phyloP scores from a whole-genome alignment of 2,329 filamentous ascomycete species.

The Septoria linicola region DNA sequence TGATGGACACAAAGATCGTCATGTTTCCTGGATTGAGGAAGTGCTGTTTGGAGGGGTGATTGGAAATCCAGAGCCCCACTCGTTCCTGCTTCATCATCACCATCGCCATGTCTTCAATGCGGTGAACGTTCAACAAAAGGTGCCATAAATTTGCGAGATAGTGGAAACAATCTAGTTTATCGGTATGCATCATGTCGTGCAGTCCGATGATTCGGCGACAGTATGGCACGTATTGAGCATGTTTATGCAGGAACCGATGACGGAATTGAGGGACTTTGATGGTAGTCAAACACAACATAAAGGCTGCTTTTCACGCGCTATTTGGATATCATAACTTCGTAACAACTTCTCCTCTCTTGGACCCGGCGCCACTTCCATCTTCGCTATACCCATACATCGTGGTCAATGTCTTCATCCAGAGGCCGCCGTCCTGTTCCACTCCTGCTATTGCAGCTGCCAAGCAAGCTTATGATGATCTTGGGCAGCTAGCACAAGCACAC shows the following conservation, averaged over 20 bases:
- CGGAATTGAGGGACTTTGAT: slow-evolving; percentile 3
- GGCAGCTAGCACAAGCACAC: slow-evolving; percentile 50
- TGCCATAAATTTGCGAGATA: too few relatives aligned
- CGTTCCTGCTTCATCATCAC: neutral
- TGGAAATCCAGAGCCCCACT: slow-evolving; percentile 12
- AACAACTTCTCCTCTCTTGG: slow-evolving; percentile 5
- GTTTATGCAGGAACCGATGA: slow-evolving; percentile 15
- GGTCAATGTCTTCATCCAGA: slow-evolving; percentile 2
- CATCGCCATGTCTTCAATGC: slow-evolving; percentile 1
- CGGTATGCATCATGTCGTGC: neutral
- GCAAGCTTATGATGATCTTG: slow-evolving; percentile 39
- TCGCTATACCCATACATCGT: slow-evolving; percentile 9
- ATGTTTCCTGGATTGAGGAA: neutral
- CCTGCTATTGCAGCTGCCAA: too few relatives aligned
- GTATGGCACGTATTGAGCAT: slow-evolving; percentile 7
- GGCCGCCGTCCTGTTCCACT: slow-evolving; percentile 11
- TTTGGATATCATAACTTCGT: slow-evolving; percentile 11
- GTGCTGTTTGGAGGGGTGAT: slow-evolving; percentile 9
- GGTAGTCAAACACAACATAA: slow-evolving; percentile 4
- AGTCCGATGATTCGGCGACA: slow-evolving; percentile 4
- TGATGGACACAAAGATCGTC: slow-evolving; percentile 2
- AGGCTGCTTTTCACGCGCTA: neutral
- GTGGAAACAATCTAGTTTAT: too few relatives aligned
- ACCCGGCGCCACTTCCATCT: slow-evolving; percentile 7
- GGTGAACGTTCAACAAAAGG: too few relatives aligned